phyloP scores from a whole-genome alignment of 202 grass and related monocot species.

The Zizania palustris region DNA sequence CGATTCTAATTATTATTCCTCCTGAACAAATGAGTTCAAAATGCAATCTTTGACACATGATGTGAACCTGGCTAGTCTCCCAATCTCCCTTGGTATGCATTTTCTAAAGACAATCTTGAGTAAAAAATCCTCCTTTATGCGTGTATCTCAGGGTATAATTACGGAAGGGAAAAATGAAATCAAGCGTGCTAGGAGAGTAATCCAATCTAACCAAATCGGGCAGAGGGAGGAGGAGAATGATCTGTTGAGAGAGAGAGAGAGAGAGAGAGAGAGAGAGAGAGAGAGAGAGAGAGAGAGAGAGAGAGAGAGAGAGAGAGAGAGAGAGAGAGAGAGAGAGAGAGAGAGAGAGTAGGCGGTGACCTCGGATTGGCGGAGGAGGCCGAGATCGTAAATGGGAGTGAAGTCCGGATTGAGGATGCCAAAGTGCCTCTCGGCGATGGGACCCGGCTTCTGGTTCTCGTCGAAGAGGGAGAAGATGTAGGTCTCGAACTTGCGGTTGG shows the following conservation, averaged over 20 bases:
- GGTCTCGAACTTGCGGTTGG: slow-evolving; percentile 57
- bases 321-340: too few species aligned
- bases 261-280: too few species aligned
- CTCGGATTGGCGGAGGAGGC: slow-evolving; percentile 42
- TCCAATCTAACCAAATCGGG: not conserved
- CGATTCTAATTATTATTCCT: not conserved
- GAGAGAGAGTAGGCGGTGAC: not conserved
- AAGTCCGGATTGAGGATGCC: slow-evolving; percentile 68
- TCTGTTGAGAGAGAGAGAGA: too few species aligned
- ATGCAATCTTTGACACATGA: not conserved
- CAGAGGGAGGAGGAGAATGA: too few species aligned
- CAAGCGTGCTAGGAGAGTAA: not conserved
- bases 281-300: too few species aligned
- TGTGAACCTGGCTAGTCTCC: not conserved
- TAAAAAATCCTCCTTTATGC: not conserved
- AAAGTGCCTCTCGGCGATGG: slow-evolving; percentile 65
- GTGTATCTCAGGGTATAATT: not conserved
- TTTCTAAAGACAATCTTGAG: not conserved
- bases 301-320: too few species aligned
- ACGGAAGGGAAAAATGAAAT: not conserved
- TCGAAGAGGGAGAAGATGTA: slow-evolving; percentile 84
- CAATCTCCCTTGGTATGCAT: too few species aligned
- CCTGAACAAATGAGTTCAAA: not conserved
- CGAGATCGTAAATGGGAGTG: slow-evolving; percentile 70
- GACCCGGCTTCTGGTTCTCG: slow-evolving; percentile 79